Base-by-base conservation (phyloP, 192 early-diverging fungal species). In the Entophlyctis luteolus region DNA sequence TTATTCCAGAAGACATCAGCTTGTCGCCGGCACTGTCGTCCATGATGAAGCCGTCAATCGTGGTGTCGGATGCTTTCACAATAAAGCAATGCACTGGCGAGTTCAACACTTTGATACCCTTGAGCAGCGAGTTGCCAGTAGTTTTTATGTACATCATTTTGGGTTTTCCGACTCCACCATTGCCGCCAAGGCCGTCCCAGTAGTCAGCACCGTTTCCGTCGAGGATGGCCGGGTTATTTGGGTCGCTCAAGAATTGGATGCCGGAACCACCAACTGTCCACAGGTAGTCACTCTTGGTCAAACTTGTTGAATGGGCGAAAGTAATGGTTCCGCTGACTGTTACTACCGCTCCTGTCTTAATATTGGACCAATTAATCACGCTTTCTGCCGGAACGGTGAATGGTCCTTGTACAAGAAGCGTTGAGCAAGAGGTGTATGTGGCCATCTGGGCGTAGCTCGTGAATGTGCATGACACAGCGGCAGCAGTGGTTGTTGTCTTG, bases 121-220 rank as follows among this genome's bases (percentile, higher is more conserved):
- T 68, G 45, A 81, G 32, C n/a, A 12, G 6, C 6, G 78, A 50
- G 23, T 70, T 70, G 25, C 59, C 72, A 55, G 70, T 59, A 4
- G 56, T 46, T 29, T 18, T 36, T 12, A n/a, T 22, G 20, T 10
- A 18, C 23, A 63, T 58, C 36, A 63, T 50, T 55, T 63, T 63
- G 48, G 77, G 77, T 54, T 79, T 79, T 18, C 45, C 42, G 28
- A 69, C 55, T 33, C 77, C 77, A 22, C 77, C 70, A 54, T 79
- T 79, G 33, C 59, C 48, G 29, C 77, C 77, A 45, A 75, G 74
- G 8, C 77, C 78, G 25, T 79, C 77, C 74, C 73, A 79, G 59
- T 71, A 80, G 22, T 37, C 18, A 59, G 66, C 25, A 34, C 77
- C 77, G 22, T 48, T 72, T 72, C 77, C 77, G 39, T 80, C 49